A percentile compares a stretch with the other conserved stretches of the same genome.
Evolutionary conservation across 31 red algal genomes (phyloP).

Genomic region (Endocladia muricata): DNA sequence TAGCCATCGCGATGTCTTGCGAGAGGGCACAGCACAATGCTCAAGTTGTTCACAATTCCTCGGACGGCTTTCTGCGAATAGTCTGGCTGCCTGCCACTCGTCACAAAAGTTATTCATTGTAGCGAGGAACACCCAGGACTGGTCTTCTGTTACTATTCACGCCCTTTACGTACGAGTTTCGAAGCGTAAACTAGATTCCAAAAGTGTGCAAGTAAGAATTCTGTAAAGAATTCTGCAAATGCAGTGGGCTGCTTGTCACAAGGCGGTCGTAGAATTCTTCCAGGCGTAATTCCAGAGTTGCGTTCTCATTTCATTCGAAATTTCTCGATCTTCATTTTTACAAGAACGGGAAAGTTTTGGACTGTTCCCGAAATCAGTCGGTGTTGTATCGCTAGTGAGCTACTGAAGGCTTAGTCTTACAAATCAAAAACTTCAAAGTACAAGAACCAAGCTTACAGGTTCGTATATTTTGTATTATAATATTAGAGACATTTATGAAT

Average conservation of each 20-base stretch:
- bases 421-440: no score
- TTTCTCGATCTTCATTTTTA: no score
- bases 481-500: no score
- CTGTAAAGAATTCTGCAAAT: slow-evolving; percentile 1
- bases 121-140: background rate
- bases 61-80: slow-evolving; percentile 7
- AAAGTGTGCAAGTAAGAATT: slow-evolving; percentile 1
- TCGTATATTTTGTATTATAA: no score
- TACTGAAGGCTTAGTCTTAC: no score
- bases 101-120: background rate
- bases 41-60: background rate
- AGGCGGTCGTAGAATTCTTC: background rate
- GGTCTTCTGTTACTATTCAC: background rate
- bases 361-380: no score
- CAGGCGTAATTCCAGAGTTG: slow-evolving; percentile 13
- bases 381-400: no score
- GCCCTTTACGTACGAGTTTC: background rate
- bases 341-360: no score
- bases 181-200: background rate
- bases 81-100: slow-evolving; percentile 8
- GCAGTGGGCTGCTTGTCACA: background rate
- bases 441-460: no score
- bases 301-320: no score
- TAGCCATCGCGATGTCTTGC: background rate
- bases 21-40: background rate